These are phyloP conservation scores for Aspergillus pseudoviridinutans DNA, from an alignment of 2,329 filamentous ascomycete genomes.

Conservation along the genomic window DNA sequence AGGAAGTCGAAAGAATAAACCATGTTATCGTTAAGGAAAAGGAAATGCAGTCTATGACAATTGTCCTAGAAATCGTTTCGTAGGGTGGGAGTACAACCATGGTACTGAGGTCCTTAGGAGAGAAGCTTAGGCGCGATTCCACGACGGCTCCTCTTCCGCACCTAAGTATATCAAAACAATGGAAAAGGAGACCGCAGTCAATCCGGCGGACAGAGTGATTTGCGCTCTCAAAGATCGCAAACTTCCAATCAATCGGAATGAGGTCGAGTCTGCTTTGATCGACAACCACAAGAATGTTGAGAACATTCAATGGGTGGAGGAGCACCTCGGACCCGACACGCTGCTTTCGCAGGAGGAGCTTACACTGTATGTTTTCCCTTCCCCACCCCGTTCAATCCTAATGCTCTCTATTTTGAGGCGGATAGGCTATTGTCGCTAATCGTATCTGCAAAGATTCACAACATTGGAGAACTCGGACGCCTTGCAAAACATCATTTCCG, in stretches of 20 bases:
- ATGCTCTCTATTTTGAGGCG: not conserved
- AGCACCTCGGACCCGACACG: slow-evolving; percentile 30
- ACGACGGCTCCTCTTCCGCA: not conserved
- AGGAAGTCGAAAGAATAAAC: not conserved
- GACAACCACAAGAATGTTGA: slow-evolving; percentile 13
- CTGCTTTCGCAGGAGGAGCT: slow-evolving; percentile 40
- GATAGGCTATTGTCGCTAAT: not conserved
- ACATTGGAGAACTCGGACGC: slow-evolving; percentile 31
- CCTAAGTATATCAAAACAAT: slow-evolving; percentile 5
- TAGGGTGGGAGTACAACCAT: not conserved
- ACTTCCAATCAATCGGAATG: slow-evolving; percentile 25
- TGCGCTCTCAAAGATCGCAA: slow-evolving; percentile 27
- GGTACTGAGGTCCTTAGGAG: not conserved
- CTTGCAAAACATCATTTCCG: slow-evolving; percentile 25
- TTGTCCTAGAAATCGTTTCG: not conserved
- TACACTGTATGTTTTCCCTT: slow-evolving; percentile 24
- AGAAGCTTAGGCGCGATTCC: not conserved
- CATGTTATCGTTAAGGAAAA: not conserved
- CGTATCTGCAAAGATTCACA: slow-evolving; percentile 23
- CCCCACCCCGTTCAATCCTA: not conserved
- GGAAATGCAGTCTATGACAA: too few species aligned
- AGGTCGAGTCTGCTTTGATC: slow-evolving; percentile 25
- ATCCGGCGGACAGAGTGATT: slow-evolving; percentile 19
- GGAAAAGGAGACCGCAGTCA: slow-evolving; percentile 13
- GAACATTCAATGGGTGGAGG: slow-evolving; percentile 30